phyloP scores from a whole-genome alignment of 768 basidiomycete species.

The Cubamyces sp. region DNA sequence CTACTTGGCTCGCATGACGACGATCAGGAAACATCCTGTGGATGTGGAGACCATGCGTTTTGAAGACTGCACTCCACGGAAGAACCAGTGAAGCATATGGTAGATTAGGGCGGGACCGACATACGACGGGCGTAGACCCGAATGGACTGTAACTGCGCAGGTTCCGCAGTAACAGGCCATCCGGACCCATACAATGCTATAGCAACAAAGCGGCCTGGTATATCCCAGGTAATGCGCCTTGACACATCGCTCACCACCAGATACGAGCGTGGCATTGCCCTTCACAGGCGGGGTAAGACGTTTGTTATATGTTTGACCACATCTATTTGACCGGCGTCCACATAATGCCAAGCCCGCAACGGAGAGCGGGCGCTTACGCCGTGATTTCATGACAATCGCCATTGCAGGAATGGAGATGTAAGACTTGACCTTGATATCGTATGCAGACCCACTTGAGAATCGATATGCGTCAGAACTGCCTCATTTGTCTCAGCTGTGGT shows the following conservation, averaged over 20 bases:
- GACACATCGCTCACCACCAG: neutral
- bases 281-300: neutral
- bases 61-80: constrained; percentile 3
- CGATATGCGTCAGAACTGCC: neutral
- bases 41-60: constrained; percentile 12
- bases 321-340: too few species aligned
- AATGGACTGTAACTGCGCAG: neutral
- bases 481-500: neutral
- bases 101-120: neutral
- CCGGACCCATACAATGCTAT: neutral
- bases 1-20: constrained; percentile 5
- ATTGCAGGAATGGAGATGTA: neutral
- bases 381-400: neutral
- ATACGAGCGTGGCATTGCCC: neutral
- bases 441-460: neutral
- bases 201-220: neutral
- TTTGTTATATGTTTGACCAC: neutral
- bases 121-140: neutral
- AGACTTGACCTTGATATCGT: neutral
- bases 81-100: neutral
- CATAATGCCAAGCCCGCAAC: too few species aligned
- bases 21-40: constrained; percentile 16
- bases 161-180: neutral
- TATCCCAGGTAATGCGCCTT: too few species aligned
- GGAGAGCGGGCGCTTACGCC: too few species aligned